Percentiles rank a stretch among this genome's conserved stretches.
phyloP scores from a whole-genome alignment of 2,329 filamentous ascomycete genomes.

The Cadophora malorum region DNA sequence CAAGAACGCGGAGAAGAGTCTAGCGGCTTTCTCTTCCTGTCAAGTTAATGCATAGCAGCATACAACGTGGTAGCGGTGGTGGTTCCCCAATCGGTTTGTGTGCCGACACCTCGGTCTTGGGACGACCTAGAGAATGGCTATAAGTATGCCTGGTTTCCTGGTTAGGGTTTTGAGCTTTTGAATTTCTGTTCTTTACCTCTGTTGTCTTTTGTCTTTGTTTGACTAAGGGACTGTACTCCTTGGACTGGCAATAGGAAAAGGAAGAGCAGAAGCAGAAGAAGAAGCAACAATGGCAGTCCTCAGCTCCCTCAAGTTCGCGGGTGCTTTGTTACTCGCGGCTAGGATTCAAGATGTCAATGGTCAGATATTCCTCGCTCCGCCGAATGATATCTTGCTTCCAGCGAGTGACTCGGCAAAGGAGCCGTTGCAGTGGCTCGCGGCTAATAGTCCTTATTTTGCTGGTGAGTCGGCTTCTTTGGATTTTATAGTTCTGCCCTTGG shows the following conservation, averaged over 20 bases:
- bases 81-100: conserved; percentile 13
- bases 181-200: conserved; percentile 8
- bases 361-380: conserved; percentile 38
- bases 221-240: background rate
- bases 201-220: conserved; percentile 9
- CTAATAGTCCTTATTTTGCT: conserved; percentile 59
- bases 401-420: conserved; percentile 46
- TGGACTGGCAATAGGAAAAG: background rate
- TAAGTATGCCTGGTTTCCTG: conserved; percentile 20
- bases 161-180: background rate
- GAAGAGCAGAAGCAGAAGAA: conserved; percentile 1
- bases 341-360: conserved; percentile 11
- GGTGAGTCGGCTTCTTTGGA: conserved; percentile 47
- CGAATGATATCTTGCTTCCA: conserved; percentile 46
- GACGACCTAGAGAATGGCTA: conserved; percentile 11
- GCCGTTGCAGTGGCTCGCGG: conserved; percentile 57
- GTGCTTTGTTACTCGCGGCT: conserved; percentile 19
- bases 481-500: background rate
- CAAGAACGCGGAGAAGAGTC: conserved; percentile 5
- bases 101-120: conserved; percentile 11
- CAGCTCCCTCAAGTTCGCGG: conserved; percentile 22
- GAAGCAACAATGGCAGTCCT: conserved; percentile 28
- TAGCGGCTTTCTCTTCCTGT: background rate
- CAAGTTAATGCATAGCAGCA: background rate
- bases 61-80: conserved; percentile 8